Conservation (phyloP, 1,284 basidiomycete genomes). For the Hypsizygus ulmarius region DNA sequence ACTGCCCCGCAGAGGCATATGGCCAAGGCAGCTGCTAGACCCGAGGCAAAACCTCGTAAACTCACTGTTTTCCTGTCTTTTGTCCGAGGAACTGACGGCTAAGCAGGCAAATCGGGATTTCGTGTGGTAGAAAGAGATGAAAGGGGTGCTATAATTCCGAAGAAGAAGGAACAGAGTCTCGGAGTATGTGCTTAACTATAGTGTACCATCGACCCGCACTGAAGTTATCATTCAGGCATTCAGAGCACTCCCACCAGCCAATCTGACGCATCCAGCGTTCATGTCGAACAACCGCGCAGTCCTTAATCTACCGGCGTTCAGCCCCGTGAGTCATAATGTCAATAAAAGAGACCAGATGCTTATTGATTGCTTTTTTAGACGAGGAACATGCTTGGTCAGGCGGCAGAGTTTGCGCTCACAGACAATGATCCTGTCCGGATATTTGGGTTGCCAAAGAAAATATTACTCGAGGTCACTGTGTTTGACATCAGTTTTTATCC, state of each 20-base stretch:
- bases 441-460: slow-evolving; percentile 64
- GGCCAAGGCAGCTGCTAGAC: not conserved
- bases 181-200: slow-evolving; percentile 18
- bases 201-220: not conserved
- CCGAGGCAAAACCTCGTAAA: not conserved
- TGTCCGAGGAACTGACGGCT: not conserved
- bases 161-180: slow-evolving; percentile 24
- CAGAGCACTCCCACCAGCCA: slow-evolving; percentile 33
- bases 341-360: too few species aligned
- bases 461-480: slow-evolving; percentile 56
- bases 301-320: slow-evolving; percentile 38
- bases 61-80: not conserved
- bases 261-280: slow-evolving; percentile 36
- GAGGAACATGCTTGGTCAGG: slow-evolving; percentile 36
- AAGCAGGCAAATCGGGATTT: slow-evolving; percentile 6
- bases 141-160: slow-evolving; percentile 21
- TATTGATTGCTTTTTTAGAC: slow-evolving; percentile 16
- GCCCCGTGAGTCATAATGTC: slow-evolving; percentile 33
- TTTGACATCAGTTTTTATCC: not conserved
- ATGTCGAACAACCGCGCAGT: slow-evolving; percentile 25
- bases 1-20: slow-evolving; percentile 1
- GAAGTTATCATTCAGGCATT: slow-evolving; percentile 32
- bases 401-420: slow-evolving; percentile 39
- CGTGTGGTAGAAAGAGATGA: slow-evolving; percentile 11
- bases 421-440: slow-evolving; percentile 51